Conservation (phyloP, 352 stramenopile species). For the Globisporangium barbulae region DNA sequence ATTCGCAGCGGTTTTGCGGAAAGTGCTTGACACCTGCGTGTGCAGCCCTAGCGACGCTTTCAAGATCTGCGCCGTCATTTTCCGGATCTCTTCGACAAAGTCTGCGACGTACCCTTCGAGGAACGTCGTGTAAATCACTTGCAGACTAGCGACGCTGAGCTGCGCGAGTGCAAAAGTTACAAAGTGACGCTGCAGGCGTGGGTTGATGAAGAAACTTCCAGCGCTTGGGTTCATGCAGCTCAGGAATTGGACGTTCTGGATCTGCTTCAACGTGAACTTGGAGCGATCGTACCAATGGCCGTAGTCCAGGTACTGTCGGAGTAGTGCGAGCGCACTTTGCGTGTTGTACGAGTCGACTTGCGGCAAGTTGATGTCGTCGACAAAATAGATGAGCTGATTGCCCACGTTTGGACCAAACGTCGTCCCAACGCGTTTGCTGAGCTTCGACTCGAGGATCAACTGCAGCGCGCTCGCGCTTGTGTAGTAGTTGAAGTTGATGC, state of each 20-base stretch:
- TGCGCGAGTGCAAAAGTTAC: slow-evolving; percentile 92
- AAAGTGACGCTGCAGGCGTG: slow-evolving; percentile 94
- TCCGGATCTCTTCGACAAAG: slow-evolving; percentile 92
- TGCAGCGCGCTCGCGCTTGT: slow-evolving; percentile 70
- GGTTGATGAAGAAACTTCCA: slow-evolving; percentile 92
- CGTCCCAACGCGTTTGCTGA: slow-evolving; percentile 84
- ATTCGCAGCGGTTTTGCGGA: slow-evolving; percentile 93
- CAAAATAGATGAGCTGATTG: slow-evolving; percentile 92
- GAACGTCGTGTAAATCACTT: slow-evolving; percentile 95
- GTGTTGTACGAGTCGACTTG: slow-evolving; percentile 94
- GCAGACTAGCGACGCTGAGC: slow-evolving; percentile 81
- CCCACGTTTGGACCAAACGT: slow-evolving; percentile 80
- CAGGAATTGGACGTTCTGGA: slow-evolving; percentile 93
- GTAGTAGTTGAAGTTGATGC: slow-evolving; percentile 86
- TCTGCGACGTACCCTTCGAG: slow-evolving; percentile 91
- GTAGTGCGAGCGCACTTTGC: slow-evolving; percentile 91
- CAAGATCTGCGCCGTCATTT: slow-evolving; percentile 80
- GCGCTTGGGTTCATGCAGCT: slow-evolving; percentile 95
- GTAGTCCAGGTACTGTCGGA: slow-evolving; percentile 95
- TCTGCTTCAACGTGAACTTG: slow-evolving; percentile 92
- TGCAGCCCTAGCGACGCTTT: slow-evolving; percentile 90
- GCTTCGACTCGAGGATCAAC: slow-evolving; percentile 85
- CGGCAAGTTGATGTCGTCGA: slow-evolving; percentile 96
- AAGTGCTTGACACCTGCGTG: slow-evolving; percentile 61
- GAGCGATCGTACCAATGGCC: slow-evolving; percentile 92